Evolutionary conservation across 768 basidiomycete species (phyloP), one percentile per base, ranked within the genome.

Genomic region (Omphalotus guepiniiformis): DNA sequence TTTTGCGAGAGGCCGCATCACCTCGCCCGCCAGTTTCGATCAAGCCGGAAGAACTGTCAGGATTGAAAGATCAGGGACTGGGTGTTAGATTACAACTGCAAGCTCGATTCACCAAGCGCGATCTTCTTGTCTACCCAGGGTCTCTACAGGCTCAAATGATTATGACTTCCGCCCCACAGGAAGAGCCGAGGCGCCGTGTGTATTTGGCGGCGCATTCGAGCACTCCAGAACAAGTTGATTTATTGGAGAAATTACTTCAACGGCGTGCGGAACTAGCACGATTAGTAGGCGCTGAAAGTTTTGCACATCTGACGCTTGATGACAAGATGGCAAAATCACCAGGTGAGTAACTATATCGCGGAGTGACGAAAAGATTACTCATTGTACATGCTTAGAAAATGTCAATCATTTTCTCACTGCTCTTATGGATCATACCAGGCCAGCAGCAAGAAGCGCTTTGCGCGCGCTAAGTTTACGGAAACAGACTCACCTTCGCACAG

Each of bases 261-360:
- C 82, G 83, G 36, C 79, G 96, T 23, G 90, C 83, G 4, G 80
- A 93, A 57, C 72, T 97, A 5, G 93, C 96, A 2, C 77, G 71
- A 18, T 68, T 98, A 13, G 85, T 96, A 29, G 95, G 95, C 8
- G 80, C 82, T 56, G 74, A 83, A 30, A 95, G 87, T 54, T 98
- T 81, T 69, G 93, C 85, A 0, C 82, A 90, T 50, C 88, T 96
- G 78, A 80, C 83, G 0, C 73, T 98, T 16, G 79, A 79, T 25
- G 94, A 97, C 65, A 99, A 96, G 70, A 99, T 99, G 96, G 95
- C 94, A 1, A 92, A 88, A 64, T 87, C 82, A 26, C 94, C 95
- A 43, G 89, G 89, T 90, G 50, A 51, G 76, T 59, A 15, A 6
- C 4, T 13, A 42, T 37, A 25, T 26, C 38, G 50, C 42, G 36